Evolutionary conservation across 495 filamentous ascomycete species (phyloP), one percentile per base, ranked within the genome.

Genomic region (Xylaria palmicola): DNA sequence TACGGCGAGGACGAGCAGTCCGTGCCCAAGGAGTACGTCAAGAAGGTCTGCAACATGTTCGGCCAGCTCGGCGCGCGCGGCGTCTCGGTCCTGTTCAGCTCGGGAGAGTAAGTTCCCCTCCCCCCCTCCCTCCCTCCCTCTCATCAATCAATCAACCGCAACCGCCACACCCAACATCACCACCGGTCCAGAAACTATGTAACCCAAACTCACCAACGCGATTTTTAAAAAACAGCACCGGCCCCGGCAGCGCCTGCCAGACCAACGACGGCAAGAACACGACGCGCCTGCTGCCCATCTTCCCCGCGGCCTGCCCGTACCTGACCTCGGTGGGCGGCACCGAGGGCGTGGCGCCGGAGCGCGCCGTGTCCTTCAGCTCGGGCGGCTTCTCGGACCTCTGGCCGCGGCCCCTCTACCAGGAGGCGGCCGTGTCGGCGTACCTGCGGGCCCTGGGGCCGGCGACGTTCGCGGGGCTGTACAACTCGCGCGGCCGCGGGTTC

Each of bases 1-100:
- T 96, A 96, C 68, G 90, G 89, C 29, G 90, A 93, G 62, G 83
- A 91, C 49, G 91, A 96, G 71, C 75, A 92, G 75, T 88, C 83
- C 6, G 81, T 94, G 0, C 89, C 90, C 0, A 68, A 77, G 37
- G 66, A 76, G 1, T 93, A 91, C 65, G 86, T 88, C 53, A 72
- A 77, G 48, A 81, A 77, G 47, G 87, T 90, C 0, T 93, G 91
- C 78, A 85, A 86, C 68, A 83, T 90, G 72, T 72, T 80, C 65
- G 73, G 69, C 45, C 74, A 80, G 64, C 83, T 94, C 15, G 90
- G 90, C 20, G 83, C 83, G 36, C 87, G 90, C 10, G 91, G 91
- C 45, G 87, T 93, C 5, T 87, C 88, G 2, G 80, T 95, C 4
- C 72, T 95, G 48, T 88, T 89, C 69, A 83, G 85, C 5, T 87